A percentile compares a stretch with the other conserved stretches of the same genome.
These are phyloP conservation scores for Beta vulgaris DNA, from an alignment of 148 eudicot species.

Conservation along the genomic window DNA sequence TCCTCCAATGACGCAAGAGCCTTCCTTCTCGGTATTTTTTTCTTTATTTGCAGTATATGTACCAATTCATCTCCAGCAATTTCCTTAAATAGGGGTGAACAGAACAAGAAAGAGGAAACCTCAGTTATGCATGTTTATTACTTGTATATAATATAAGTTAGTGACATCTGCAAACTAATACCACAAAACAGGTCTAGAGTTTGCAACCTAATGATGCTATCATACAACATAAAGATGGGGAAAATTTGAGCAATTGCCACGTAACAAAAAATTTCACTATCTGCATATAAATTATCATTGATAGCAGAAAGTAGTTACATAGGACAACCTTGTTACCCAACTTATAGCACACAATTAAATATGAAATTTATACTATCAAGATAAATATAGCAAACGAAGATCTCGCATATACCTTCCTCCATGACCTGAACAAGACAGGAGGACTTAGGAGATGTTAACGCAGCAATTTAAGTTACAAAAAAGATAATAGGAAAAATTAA, in stretches of 20 bases:
- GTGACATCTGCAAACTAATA: not conserved
- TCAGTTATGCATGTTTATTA: not conserved
- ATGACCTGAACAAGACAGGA: not conserved
- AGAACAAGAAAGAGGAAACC: not conserved
- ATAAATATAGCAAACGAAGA: not conserved
- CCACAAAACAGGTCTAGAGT: not conserved
- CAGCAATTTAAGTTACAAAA: not conserved
- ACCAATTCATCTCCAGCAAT: slow-evolving; percentile 84
- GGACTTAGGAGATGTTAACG: not conserved
- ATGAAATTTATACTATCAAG: too few species aligned
- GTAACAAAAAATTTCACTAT: not conserved
- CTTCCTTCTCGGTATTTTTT: slow-evolving; percentile 90
- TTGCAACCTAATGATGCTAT: not conserved
- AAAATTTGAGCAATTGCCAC: not conserved
- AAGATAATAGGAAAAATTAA: too few species aligned
- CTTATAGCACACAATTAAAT: not conserved
- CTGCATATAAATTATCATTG: not conserved
- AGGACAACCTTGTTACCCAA: not conserved
- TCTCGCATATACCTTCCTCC: not conserved
- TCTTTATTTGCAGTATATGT: slow-evolving; percentile 71
- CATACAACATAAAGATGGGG: not conserved
- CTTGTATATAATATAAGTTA: not conserved
- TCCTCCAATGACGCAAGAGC: slow-evolving; percentile 83
- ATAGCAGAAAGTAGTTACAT: not conserved
- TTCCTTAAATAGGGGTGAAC: slow-evolving; percentile 47